These are phyloP conservation scores for Fusarium cicatricum DNA, from an alignment of 2,329 filamentous ascomycete species.

Conservation along the genomic window DNA sequence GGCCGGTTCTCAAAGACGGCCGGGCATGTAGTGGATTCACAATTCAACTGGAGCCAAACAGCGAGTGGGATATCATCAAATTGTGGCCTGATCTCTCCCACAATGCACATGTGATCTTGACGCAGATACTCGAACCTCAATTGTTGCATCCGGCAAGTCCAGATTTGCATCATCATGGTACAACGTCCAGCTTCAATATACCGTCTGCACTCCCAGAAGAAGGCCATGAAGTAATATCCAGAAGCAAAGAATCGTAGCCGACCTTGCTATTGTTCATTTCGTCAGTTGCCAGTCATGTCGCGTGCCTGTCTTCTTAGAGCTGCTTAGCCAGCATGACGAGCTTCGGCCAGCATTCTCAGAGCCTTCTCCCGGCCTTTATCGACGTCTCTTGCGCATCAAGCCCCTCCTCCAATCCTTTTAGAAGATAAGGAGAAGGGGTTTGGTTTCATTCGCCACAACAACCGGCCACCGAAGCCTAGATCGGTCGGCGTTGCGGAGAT, in stretches of 20 bases:
- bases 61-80: neutral
- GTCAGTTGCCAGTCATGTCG: neutral
- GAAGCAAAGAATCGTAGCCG: neutral
- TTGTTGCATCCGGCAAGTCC: neutral
- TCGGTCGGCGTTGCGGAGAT: conserved; percentile 62
- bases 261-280: neutral
- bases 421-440: conserved; percentile 4
- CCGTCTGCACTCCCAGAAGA: neutral
- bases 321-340: neutral
- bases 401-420: neutral
- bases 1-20: no score
- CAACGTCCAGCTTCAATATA: neutral
- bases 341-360: neutral
- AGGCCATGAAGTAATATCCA: no score
- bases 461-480: conserved; percentile 57
- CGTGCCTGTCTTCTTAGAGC: neutral
- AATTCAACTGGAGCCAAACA: no score
- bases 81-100: neutral
- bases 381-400: neutral
- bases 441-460: conserved; percentile 58
- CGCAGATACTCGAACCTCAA: neutral
- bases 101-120: no score
- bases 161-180: conserved; percentile 16
- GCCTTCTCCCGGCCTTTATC: neutral
- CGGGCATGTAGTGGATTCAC: no score